Conservation (phyloP, 1,139 yeast genomes). For the Arxiozyma slooffiae region DNA sequence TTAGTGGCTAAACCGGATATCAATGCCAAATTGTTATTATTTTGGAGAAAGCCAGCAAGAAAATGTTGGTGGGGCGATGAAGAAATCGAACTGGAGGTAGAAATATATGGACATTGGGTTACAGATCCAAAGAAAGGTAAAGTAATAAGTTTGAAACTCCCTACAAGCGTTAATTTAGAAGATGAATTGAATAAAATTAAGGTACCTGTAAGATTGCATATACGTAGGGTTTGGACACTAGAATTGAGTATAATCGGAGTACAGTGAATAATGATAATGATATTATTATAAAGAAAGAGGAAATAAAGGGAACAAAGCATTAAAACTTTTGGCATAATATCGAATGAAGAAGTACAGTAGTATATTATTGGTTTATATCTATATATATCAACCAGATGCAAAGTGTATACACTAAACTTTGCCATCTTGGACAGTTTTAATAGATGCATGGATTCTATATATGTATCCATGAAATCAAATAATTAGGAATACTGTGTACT, state of each 20-base stretch:
- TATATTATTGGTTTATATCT: too few relatives aligned
- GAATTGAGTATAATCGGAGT: slow-evolving; percentile 37
- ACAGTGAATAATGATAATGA: slow-evolving; percentile 19
- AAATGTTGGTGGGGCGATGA: slow-evolving; percentile 98
- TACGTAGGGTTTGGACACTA: slow-evolving; percentile 37
- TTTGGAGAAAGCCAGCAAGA: slow-evolving; percentile 97
- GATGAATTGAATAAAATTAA: slow-evolving; percentile 17
- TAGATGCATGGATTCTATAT: too few relatives aligned
- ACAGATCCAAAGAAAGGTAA: slow-evolving; percentile 7
- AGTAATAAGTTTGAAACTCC: slow-evolving; percentile 17
- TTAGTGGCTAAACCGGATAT: slow-evolving; percentile 30
- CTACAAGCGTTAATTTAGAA: slow-evolving; percentile 14
- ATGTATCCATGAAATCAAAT: too few relatives aligned
- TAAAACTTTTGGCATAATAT: too few relatives aligned
- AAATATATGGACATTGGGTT: slow-evolving; percentile 27
- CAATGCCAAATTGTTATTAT: slow-evolving; percentile 62
- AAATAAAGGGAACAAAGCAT: too few relatives aligned
- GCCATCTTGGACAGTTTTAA: too few relatives aligned
- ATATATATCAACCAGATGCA: too few relatives aligned
- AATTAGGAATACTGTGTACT: too few relatives aligned
- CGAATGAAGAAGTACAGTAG: too few relatives aligned
- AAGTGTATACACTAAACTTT: too few relatives aligned
- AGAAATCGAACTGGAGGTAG: slow-evolving; percentile 44
- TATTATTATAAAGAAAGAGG: too few relatives aligned
- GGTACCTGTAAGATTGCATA: slow-evolving; percentile 32